These are phyloP conservation scores for Bipolaris bicolor DNA, from an alignment of 2,329 filamentous ascomycete species.

Conservation along the genomic window DNA sequence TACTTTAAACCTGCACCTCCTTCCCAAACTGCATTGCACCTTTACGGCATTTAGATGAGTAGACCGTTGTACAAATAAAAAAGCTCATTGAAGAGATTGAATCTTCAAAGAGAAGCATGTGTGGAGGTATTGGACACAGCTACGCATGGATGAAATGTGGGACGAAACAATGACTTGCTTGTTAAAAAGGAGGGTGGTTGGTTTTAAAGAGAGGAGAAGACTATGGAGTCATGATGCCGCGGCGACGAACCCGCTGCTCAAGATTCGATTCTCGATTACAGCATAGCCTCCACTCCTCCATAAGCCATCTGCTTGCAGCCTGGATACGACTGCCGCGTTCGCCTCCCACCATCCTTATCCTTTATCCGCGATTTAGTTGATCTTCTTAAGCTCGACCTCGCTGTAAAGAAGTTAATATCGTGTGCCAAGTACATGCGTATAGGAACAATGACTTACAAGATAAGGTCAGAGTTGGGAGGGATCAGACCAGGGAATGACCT, in stretches of 20 bases:
- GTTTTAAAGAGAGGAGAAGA: too few species aligned
- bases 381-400: constrained; percentile 45
- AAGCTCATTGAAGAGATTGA: neutral
- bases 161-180: neutral
- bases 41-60: neutral
- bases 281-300: neutral
- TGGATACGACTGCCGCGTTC: neutral
- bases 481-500: constrained; percentile 81
- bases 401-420: constrained; percentile 18
- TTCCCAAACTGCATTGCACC: neutral
- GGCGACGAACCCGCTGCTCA: neutral
- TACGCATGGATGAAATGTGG: neutral
- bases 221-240: neutral
- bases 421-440: neutral
- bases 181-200: neutral
- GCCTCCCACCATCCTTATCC: neutral
- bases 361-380: constrained; percentile 30
- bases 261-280: neutral
- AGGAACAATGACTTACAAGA: constrained; percentile 70
- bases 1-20: neutral
- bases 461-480: constrained; percentile 72
- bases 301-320: neutral
- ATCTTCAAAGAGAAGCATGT: neutral
- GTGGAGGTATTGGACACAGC: neutral
- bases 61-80: neutral